A percentile compares a stretch with the other conserved stretches of the same genome.
Evolutionary conservation across 257 asterid species (phyloP).

Genomic region (Lycium ferocissimum): DNA sequence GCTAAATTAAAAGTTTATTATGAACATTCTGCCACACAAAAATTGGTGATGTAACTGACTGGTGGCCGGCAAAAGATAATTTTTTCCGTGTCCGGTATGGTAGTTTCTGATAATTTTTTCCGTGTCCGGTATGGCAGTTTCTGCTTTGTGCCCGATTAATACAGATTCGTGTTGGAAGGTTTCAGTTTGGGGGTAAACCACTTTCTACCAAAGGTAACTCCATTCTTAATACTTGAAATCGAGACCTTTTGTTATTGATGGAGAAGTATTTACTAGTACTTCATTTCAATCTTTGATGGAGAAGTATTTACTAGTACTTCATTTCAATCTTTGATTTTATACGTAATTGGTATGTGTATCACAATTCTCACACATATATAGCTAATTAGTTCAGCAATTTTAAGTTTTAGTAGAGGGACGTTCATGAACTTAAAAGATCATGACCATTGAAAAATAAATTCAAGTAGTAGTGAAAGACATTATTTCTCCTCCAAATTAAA

Average conservation of each 20-base stretch:
- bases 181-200: too few species aligned
- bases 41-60: too few species aligned
- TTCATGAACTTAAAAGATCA: conserved; percentile 6
- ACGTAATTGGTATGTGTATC: neutral
- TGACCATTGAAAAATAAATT: neutral
- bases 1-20: too few species aligned
- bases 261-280: neutral
- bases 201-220: too few species aligned
- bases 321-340: neutral
- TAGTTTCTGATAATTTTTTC: neutral
- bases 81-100: neutral
- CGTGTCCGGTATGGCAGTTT: neutral
- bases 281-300: neutral
- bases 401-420: neutral
- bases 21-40: too few species aligned
- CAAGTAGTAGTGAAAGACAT: neutral
- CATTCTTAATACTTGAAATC: too few species aligned
- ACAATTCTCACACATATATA: neutral
- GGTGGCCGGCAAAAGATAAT: too few species aligned
- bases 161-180: neutral
- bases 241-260: too few species aligned
- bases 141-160: too few species aligned
- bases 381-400: neutral
- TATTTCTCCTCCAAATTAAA: neutral
- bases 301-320: neutral